Conservation (phyloP, 2,329 filamentous ascomycete genomes). For the Cladophialophora carrionii region DNA sequence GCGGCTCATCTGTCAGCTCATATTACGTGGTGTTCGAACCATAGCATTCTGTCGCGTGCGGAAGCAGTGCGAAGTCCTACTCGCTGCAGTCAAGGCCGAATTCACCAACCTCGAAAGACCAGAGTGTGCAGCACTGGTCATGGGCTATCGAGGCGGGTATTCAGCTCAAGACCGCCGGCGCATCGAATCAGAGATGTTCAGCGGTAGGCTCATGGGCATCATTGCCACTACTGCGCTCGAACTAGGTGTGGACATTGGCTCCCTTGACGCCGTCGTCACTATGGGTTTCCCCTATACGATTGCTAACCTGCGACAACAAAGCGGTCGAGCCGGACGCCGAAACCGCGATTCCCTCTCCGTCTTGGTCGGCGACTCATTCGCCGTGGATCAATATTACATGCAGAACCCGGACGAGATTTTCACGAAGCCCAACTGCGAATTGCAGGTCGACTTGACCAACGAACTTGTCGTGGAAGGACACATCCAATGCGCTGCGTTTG, state of each 20-base stretch:
- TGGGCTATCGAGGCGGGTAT: conserved; percentile 95
- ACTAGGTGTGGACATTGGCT: conserved; percentile 92
- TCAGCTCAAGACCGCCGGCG: conserved; percentile 83
- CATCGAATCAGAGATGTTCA: conserved; percentile 96
- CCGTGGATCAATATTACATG: conserved; percentile 97
- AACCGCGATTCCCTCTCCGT: conserved; percentile 94
- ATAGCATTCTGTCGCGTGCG: conserved; percentile 91
- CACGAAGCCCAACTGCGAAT: conserved; percentile 82
- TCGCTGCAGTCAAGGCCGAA: conserved; percentile 78
- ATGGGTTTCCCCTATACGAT: conserved; percentile 96
- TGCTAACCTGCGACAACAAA: conserved; percentile 91
- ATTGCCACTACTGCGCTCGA: conserved; percentile 92
- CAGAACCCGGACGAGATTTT: conserved; percentile 90
- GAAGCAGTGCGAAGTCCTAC: conserved; percentile 82
- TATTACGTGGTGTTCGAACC: conserved; percentile 83
- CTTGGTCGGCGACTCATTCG: conserved; percentile 83
- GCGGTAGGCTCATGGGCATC: conserved; percentile 88
- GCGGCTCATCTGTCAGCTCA: conserved; percentile 83
- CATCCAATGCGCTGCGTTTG: conserved; percentile 90
- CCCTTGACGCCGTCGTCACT: conserved; percentile 88
- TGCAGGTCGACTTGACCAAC: conserved; percentile 91
- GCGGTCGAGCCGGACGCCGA: conserved; percentile 83
- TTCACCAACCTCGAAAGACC: conserved; percentile 71
- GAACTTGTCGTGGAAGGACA: conserved; percentile 91
- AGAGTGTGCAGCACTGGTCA: conserved; percentile 78